Evolutionary conservation across 768 basidiomycete species (phyloP).

Genomic region (Hortiboletus flavorubellus): DNA sequence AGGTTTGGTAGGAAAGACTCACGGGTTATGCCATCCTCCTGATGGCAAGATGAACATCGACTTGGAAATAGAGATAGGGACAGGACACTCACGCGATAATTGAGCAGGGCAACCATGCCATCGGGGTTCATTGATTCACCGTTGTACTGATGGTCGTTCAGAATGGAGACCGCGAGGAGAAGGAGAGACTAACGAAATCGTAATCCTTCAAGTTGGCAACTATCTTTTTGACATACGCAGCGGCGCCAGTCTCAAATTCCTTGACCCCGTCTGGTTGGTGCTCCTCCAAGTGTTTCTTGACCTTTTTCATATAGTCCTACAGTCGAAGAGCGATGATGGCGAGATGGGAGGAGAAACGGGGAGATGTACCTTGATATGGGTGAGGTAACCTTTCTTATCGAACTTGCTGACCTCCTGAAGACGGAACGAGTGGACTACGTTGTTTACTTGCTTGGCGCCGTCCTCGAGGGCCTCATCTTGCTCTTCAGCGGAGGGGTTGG

Average conservation of each 20-base stretch:
- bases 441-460: conserved; percentile 76
- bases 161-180: neutral
- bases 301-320: conserved; percentile 90
- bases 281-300: conserved; percentile 64
- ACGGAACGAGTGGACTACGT: conserved; percentile 89
- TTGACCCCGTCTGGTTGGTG: conserved; percentile 57
- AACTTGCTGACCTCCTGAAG: conserved; percentile 62
- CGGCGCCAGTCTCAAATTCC: conserved; percentile 80
- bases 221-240: conserved; percentile 81
- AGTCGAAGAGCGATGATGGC: neutral
- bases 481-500: conserved; percentile 92
- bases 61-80: neutral
- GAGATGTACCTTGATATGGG: conserved; percentile 69
- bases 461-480: conserved; percentile 77
- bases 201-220: conserved; percentile 88
- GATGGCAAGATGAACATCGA: conserved; percentile 14
- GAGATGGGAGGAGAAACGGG: neutral
- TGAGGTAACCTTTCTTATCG: conserved; percentile 86
- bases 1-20: conserved; percentile 28
- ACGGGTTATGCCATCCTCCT: conserved; percentile 85
- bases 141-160: conserved; percentile 47
- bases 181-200: conserved; percentile 67
- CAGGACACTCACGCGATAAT: conserved; percentile 69
- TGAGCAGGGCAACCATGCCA: conserved; percentile 91
- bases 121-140: conserved; percentile 80